Evolutionary conservation across 129 eudicot genomes (phyloP).

Genomic region (Chrysanthemum seticuspe): DNA sequence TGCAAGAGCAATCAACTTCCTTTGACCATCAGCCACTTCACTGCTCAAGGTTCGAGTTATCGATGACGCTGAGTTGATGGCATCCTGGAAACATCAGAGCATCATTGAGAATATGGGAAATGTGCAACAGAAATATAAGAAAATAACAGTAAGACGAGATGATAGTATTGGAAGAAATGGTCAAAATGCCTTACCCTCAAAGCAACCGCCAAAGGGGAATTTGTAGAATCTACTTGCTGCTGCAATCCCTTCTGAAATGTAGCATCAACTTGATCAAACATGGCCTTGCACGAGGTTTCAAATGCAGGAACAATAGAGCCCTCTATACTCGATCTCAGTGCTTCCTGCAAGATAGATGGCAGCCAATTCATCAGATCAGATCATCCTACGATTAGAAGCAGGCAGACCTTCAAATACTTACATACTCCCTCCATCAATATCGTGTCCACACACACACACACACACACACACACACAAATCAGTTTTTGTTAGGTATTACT

Average conservation of each 20-base stretch:
- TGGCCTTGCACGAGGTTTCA: slow-evolving; percentile 81
- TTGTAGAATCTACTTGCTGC: slow-evolving; percentile 69
- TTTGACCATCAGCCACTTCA: slow-evolving; percentile 77
- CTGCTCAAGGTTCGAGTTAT: slow-evolving; percentile 62
- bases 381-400: neutral
- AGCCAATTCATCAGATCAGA: neutral
- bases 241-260: slow-evolving; percentile 85
- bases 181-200: slow-evolving; percentile 55
- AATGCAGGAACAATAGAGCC: slow-evolving; percentile 75
- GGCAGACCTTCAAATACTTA: neutral
- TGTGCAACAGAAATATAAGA: too few relatives aligned
- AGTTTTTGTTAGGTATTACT: neutral
- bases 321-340: slow-evolving; percentile 73
- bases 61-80: slow-evolving; percentile 82
- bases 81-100: slow-evolving; percentile 46
- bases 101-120: neutral
- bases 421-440: neutral
- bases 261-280: slow-evolving; percentile 91
- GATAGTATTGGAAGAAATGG: neutral
- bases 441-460: too few relatives aligned
- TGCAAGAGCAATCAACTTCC: slow-evolving; percentile 70
- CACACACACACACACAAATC: too few relatives aligned
- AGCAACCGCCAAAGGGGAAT: slow-evolving; percentile 73
- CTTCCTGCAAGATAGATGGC: slow-evolving; percentile 46
- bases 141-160: neutral